Percentiles rank a stretch among this genome's conserved stretches.
phyloP scores from a whole-genome alignment of 2,329 filamentous ascomycete genomes.

The Scortechinia acanthostroma region DNA sequence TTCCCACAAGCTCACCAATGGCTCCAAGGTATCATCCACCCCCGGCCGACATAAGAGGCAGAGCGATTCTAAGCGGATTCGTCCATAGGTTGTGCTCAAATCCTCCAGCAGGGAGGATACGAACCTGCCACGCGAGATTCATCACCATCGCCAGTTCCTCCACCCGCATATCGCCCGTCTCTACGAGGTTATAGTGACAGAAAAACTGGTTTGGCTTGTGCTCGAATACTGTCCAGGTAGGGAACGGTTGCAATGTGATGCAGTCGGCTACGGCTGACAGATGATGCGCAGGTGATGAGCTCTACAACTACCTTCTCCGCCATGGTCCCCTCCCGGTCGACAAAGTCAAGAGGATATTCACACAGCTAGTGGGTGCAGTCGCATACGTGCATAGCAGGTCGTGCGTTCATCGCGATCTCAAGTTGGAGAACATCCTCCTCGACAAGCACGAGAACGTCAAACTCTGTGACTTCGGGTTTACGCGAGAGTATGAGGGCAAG shows the following conservation, averaged over 20 bases:
- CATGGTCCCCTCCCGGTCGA: constrained; percentile 61
- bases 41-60: not conserved
- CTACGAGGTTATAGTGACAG: constrained; percentile 73
- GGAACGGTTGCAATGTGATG: constrained; percentile 8
- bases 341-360: constrained; percentile 69
- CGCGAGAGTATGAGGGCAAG: constrained; percentile 70
- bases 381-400: constrained; percentile 68
- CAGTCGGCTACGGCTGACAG: not conserved
- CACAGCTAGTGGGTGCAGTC: constrained; percentile 68
- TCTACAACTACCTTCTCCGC: constrained; percentile 67
- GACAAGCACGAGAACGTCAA: constrained; percentile 74
- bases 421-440: constrained; percentile 69
- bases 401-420: constrained; percentile 70
- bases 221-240: constrained; percentile 68
- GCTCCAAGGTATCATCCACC: constrained; percentile 55
- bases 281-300: constrained; percentile 52
- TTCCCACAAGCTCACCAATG: constrained; percentile 70
- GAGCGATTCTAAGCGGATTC: not conserved
- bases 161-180: constrained; percentile 71
- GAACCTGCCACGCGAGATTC: constrained; percentile 69
- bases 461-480: constrained; percentile 71
- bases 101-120: constrained; percentile 68
- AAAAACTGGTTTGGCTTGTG: constrained; percentile 67
- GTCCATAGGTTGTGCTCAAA: constrained; percentile 63
- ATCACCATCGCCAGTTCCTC: constrained; percentile 71